Conservation (phyloP, 2,329 filamentous ascomycete species). For the Pseudocercospora ulei region DNA sequence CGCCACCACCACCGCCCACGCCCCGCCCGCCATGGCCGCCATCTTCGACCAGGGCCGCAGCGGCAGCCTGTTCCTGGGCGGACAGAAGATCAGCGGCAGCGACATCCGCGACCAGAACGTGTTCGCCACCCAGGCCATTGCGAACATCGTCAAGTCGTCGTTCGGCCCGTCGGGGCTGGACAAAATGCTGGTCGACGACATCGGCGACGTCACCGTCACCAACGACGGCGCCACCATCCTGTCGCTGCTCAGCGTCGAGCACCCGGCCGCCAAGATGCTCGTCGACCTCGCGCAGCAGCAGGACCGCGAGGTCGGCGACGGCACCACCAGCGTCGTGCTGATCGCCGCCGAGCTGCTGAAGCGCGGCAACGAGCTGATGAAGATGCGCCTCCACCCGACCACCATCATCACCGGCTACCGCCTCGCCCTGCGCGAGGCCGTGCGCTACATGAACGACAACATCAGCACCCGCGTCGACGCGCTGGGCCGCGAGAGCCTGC, state of each 20-base stretch:
- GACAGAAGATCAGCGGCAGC: conserved; percentile 90
- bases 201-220: conserved; percentile 96
- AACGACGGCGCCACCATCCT: conserved; percentile 98
- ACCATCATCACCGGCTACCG: conserved; percentile 99
- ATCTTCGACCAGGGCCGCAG: conserved; percentile 94
- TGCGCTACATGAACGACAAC: conserved; percentile 99
- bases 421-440: conserved; percentile 84
- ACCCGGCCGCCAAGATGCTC: conserved; percentile 95
- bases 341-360: conserved; percentile 91
- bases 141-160: conserved; percentile 97
- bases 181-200: conserved; percentile 99
- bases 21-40: conserved; percentile 66
- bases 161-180: conserved; percentile 95
- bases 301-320: conserved; percentile 97
- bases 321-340: conserved; percentile 93
- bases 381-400: conserved; percentile 98
- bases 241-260: conserved; percentile 87
- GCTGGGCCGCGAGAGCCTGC: conserved; percentile 76
- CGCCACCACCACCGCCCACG: no score
- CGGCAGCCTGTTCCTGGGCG: conserved; percentile 92
- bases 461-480: conserved; percentile 91
- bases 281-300: conserved; percentile 97
- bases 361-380: conserved; percentile 95
- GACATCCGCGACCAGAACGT: conserved; percentile 99
- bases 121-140: conserved; percentile 87